phyloP scores from a whole-genome alignment of 2,329 filamentous ascomycete species.

The Pseudonectria buxi region DNA sequence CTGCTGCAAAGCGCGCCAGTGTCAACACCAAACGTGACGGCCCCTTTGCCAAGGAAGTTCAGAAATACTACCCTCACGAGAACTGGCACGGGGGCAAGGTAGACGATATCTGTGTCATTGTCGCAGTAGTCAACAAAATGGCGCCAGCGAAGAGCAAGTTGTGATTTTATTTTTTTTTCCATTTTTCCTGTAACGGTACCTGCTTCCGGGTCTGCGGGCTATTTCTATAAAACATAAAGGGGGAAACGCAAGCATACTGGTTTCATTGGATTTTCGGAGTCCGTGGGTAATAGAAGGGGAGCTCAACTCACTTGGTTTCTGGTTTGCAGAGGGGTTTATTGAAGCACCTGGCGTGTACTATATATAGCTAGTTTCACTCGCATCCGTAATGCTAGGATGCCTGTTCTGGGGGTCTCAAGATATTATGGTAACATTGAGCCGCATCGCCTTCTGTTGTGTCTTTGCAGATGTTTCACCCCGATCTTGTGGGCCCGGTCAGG shows the following conservation, averaged over 20 bases:
- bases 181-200: conserved; percentile 8
- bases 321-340: no score
- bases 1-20: conserved; percentile 79
- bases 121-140: conserved; percentile 66
- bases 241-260: conserved; percentile 19
- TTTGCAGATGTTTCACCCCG: no score
- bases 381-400: no score
- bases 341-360: conserved; percentile 4
- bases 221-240: conserved; percentile 23
- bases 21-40: conserved; percentile 76
- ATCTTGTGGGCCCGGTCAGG: no score
- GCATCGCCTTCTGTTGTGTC: no score
- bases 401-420: no score
- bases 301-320: conserved; percentile 11
- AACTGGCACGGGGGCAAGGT: conserved; percentile 88
- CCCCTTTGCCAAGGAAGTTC: conserved; percentile 91
- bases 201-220: no score
- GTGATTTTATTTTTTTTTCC: conserved; percentile 15
- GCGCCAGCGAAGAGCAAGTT: conserved; percentile 27
- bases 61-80: conserved; percentile 78
- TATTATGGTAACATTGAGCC: no score
- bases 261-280: conserved; percentile 21
- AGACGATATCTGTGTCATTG: conserved; percentile 88
- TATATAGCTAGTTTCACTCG: conserved; percentile 5
- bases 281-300: conserved; percentile 10